A percentile compares a stretch with the other conserved stretches of the same genome.
phyloP scores from a whole-genome alignment of 169 alveolate species.

The Babesia ovis region DNA sequence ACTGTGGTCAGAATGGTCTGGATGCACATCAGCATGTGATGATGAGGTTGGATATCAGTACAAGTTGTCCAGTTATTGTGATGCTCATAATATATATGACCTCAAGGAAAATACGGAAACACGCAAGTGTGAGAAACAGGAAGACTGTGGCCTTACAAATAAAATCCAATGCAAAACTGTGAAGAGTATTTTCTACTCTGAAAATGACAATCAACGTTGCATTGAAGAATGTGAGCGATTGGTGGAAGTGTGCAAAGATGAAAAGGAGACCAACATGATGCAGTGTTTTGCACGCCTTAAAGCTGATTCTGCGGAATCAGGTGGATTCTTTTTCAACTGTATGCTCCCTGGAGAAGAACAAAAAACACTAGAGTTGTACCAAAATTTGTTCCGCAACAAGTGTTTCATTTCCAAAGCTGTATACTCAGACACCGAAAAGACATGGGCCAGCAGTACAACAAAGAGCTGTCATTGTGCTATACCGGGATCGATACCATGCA shows the following conservation, averaged over 20 bases:
- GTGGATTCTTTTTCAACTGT: slow-evolving; percentile 45
- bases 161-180: slow-evolving; percentile 10
- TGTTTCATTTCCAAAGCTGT: slow-evolving; percentile 42
- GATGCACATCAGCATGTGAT: slow-evolving; percentile 31
- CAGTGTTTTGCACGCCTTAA: slow-evolving; percentile 33
- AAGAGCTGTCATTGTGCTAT: slow-evolving; percentile 54
- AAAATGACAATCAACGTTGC: slow-evolving; percentile 15
- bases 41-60: slow-evolving; percentile 18
- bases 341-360: slow-evolving; percentile 15
- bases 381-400: slow-evolving; percentile 13
- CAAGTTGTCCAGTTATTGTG: not conserved
- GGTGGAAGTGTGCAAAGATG: slow-evolving; percentile 18
- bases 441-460: slow-evolving; percentile 31
- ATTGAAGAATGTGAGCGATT: slow-evolving; percentile 14
- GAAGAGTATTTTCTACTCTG: slow-evolving; percentile 17
- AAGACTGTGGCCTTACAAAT: slow-evolving; percentile 5
- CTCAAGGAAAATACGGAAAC: not conserved
- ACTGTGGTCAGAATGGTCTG: slow-evolving; percentile 46
- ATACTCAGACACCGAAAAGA: slow-evolving; percentile 9
- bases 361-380: not conserved
- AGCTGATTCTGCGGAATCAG: not conserved
- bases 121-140: not conserved
- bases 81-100: slow-evolving; percentile 6
- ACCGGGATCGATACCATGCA: slow-evolving; percentile 56
- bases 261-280: not conserved